Percentiles rank a stretch among this genome's conserved stretches.
phyloP scores from a whole-genome alignment of 352 stramenopile genomes.

The Pythium rishiriense region DNA sequence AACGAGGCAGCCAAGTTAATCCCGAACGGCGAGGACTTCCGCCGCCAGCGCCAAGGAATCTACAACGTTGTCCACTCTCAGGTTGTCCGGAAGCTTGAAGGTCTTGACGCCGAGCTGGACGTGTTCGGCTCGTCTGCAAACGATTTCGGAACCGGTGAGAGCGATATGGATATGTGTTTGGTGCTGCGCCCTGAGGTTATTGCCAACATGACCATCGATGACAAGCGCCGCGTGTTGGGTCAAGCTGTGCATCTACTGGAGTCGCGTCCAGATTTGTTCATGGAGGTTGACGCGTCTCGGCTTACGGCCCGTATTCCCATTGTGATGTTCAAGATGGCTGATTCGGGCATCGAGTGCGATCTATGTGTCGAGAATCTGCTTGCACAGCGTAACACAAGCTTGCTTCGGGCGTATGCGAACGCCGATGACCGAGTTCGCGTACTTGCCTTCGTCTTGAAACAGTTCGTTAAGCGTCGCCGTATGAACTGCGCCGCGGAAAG shows the following conservation, averaged over 20 bases:
- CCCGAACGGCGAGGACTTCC: conserved; percentile 61
- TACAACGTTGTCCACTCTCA: conserved; percentile 65
- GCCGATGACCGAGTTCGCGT: conserved; percentile 72
- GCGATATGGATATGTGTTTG: conserved; percentile 95
- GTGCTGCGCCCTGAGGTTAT: conserved; percentile 40
- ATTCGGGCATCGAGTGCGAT: conserved; percentile 71
- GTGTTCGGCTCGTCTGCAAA: conserved; percentile 97
- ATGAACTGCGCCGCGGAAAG: conserved; percentile 86
- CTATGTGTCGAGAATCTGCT: conserved; percentile 96
- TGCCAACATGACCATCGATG: conserved; percentile 36
- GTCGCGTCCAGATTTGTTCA: conserved; percentile 62
- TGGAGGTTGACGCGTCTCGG: conserved; percentile 69
- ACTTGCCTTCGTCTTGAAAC: conserved; percentile 82
- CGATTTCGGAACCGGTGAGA: conserved; percentile 92
- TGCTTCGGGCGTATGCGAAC: conserved; percentile 93
- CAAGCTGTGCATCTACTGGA: conserved; percentile 60
- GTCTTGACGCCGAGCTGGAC: conserved; percentile 51
- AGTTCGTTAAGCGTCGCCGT: conserved; percentile 75
- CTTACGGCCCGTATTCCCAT: conserved; percentile 97
- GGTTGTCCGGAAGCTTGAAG: conserved; percentile 53
- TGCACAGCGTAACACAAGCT: conserved; percentile 95
- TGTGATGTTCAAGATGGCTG: conserved; percentile 94
- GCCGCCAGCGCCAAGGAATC: conserved; percentile 58
- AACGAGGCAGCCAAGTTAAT: conserved; percentile 57
- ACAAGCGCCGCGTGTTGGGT: conserved; percentile 72